These are phyloP conservation scores for Ogataea glucozyma DNA, from an alignment of 805 yeast species.

Conservation along the genomic window DNA sequence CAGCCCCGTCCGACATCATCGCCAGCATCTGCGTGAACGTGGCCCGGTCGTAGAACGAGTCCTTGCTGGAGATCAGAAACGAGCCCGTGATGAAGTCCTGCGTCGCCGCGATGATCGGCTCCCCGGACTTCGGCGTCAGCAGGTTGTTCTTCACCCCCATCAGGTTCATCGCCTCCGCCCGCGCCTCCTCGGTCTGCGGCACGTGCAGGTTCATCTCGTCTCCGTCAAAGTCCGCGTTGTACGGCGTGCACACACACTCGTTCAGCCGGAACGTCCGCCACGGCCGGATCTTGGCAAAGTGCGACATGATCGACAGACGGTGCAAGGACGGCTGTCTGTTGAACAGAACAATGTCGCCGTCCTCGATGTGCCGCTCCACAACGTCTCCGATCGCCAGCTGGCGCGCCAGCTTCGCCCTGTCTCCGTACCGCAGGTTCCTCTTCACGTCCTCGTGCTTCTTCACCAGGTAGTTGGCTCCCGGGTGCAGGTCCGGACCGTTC, in stretches of 20 bases:
- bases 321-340: slow-evolving; percentile 98
- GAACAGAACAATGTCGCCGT: slow-evolving; percentile 93
- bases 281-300: slow-evolving; percentile 93
- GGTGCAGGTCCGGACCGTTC: slow-evolving; percentile 87
- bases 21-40: slow-evolving; percentile 77
- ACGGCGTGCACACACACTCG: slow-evolving; percentile 99
- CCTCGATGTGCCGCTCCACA: slow-evolving; percentile 95
- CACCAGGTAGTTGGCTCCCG: slow-evolving; percentile 92
- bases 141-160: slow-evolving; percentile 98
- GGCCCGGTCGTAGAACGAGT: slow-evolving; percentile 88
- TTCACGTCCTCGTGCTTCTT: slow-evolving; percentile 84
- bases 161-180: slow-evolving; percentile 96
- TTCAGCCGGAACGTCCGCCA: slow-evolving; percentile 97
- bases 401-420: slow-evolving; percentile 73
- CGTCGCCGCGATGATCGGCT: slow-evolving; percentile 98
- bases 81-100: slow-evolving; percentile 99
- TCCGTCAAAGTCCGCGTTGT: slow-evolving; percentile 99
- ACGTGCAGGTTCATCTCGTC: slow-evolving; percentile 99
- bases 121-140: slow-evolving; percentile 96
- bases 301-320: slow-evolving; percentile 89
- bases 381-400: slow-evolving; percentile 83
- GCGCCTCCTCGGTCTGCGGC: slow-evolving; percentile 98
- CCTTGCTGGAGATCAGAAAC: slow-evolving; percentile 87
- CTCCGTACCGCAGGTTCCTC: slow-evolving; percentile 87
- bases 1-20: slow-evolving; percentile 93